These are phyloP conservation scores for Nymphaea thermarum DNA, from an alignment of 164 flowering plant species.

Conservation along the genomic window DNA sequence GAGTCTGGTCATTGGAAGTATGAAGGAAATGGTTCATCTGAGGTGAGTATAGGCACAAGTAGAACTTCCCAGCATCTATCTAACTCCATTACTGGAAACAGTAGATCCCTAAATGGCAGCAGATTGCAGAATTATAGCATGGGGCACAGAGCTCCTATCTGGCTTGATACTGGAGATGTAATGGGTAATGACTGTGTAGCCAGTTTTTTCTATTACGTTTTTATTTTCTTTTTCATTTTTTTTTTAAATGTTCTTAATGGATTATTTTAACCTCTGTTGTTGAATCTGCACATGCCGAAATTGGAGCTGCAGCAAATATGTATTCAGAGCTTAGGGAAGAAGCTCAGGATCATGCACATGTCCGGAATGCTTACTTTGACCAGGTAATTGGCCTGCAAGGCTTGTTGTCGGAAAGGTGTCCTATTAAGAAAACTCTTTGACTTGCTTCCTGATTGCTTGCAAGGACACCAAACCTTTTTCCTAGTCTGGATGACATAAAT, in stretches of 20 bases:
- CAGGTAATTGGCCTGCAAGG: slow-evolving; percentile 40
- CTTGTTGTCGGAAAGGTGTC: no score
- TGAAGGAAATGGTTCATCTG: slow-evolving; percentile 55
- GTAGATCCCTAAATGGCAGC: slow-evolving; percentile 42
- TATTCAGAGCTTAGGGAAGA: slow-evolving; percentile 88
- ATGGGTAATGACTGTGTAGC: slow-evolving; percentile 56
- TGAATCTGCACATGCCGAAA: slow-evolving; percentile 6
- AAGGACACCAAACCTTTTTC: no score
- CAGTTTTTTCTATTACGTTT: no score
- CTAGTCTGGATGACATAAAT: no score
- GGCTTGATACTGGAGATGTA: slow-evolving; percentile 99
- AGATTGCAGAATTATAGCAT: slow-evolving; percentile 53
- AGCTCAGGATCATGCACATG: slow-evolving; percentile 91
- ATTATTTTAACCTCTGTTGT: neutral
- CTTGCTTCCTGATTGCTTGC: no score
- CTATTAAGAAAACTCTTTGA: no score
- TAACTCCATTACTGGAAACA: slow-evolving; percentile 45
- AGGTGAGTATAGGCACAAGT: slow-evolving; percentile 57
- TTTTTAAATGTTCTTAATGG: slow-evolving; percentile 16
- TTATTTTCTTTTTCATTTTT: slow-evolving; percentile 13
- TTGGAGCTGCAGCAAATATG: slow-evolving; percentile 77
- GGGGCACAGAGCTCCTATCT: slow-evolving; percentile 56
- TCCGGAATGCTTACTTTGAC: slow-evolving; percentile 87
- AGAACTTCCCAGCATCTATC: slow-evolving; percentile 52
- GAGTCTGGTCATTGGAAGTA: slow-evolving; percentile 77